Evolutionary conservation across 805 yeast genomes (phyloP), one percentile per base, ranked within the genome.

Genomic region (Metschnikowia kofuensis): DNA sequence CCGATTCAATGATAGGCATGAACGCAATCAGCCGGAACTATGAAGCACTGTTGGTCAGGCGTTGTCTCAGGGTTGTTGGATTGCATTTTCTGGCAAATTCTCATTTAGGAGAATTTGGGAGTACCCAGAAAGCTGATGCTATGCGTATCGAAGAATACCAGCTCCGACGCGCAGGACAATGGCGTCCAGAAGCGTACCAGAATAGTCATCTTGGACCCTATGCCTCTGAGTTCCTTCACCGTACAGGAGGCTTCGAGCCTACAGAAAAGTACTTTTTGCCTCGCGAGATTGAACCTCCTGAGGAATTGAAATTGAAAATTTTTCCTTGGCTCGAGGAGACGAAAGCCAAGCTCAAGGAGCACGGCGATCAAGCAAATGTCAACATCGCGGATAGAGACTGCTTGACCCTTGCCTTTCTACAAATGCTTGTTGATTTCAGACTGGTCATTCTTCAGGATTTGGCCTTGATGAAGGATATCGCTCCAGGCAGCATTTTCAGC

Each of bases 271-370:
- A 47, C 36, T 13, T 4, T 8, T 13, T 44, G 34, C 15, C 34
- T 26, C 50, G 50, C 15, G 44, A 32, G 16, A 47, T 42, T 27
- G 50, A 42, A 10, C 46, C 50, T 2, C 40, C 50, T 4, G 21
- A 27, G 8, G 40, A 29, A 8, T 42, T 47, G 36, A 35, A 47
- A 32, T 16, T 27, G 15, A 38, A 30, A 32, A 38, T 47, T 27
- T 47, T 47, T 26, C 50, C 50, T 14, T 42, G 46, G 45, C 44
- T 47, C 29, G 46, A 42, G 11, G 27, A 40, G 6, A 10, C 14
- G 26, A 29, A 28, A 13, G n/a, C 35, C 12, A 14, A 4, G 21
- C 21, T 40, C 5, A 15, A 16, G 27, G 21, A 30, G 13, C 16
- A 27, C 14, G 34, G 6, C 13, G 47, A 37, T 21, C 28, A 44